These are phyloP conservation scores for Coemansia reversa DNA, from an alignment of 192 early-diverging fungal genomes.

Conservation along the genomic window DNA sequence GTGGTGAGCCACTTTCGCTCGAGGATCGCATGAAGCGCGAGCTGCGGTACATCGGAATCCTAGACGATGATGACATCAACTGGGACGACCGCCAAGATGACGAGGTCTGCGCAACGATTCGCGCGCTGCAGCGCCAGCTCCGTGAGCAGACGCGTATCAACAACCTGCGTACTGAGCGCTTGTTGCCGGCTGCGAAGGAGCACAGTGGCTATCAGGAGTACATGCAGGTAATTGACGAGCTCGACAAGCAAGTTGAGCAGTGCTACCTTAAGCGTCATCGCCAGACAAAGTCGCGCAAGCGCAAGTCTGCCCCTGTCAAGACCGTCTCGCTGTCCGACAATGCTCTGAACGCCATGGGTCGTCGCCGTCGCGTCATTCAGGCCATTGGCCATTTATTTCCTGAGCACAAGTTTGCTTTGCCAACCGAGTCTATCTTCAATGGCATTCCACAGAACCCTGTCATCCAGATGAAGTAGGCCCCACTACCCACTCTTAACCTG, in stretches of 20 bases:
- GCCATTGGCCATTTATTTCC: conserved; percentile 61
- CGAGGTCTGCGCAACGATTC: conserved; percentile 69
- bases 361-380: conserved; percentile 65
- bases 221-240: conserved; percentile 77
- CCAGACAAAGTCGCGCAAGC: conserved; percentile 70
- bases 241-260: conserved; percentile 87
- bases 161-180: conserved; percentile 59
- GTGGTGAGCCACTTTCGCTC: conserved; percentile 61
- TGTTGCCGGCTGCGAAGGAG: conserved; percentile 68
- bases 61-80: conserved; percentile 75
- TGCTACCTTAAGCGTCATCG: conserved; percentile 82
- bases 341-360: conserved; percentile 63
- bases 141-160: conserved; percentile 71
- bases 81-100: conserved; percentile 74
- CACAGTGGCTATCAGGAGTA: conserved; percentile 87
- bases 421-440: conserved; percentile 34
- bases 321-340: conserved; percentile 68
- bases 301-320: conserved; percentile 57
- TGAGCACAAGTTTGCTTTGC: conserved; percentile 49
- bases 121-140: conserved; percentile 68
- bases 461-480: conserved; percentile 22
- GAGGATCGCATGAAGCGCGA: conserved; percentile 85
- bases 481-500: background rate
- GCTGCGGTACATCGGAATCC: conserved; percentile 76
- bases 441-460: conserved; percentile 41